A percentile compares a stretch with the other conserved stretches of the same genome.
phyloP scores from a whole-genome alignment of 1,284 basidiomycete genomes.

The Sanghuangporus baumii region DNA sequence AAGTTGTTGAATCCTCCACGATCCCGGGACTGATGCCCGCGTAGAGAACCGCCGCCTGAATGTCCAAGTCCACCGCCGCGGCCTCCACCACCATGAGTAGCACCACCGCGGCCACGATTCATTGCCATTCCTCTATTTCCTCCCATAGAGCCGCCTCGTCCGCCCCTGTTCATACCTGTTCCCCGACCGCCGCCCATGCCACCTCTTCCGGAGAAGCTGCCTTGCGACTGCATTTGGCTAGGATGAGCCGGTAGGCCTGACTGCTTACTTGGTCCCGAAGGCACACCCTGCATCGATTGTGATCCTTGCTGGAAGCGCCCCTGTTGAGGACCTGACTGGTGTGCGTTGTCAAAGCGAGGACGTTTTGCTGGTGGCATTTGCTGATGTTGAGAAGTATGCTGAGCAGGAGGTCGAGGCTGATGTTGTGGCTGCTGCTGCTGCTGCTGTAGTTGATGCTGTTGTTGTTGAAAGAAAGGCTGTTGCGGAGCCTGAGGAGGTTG shows the following conservation, averaged over 20 bases:
- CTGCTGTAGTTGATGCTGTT: constrained; percentile 37
- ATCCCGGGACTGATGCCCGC: constrained; percentile 55
- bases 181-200: constrained; percentile 30
- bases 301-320: constrained; percentile 41
- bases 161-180: constrained; percentile 32
- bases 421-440: constrained; percentile 36
- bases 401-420: constrained; percentile 40
- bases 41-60: constrained; percentile 34
- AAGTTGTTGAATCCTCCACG: constrained; percentile 55
- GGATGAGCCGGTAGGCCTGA: constrained; percentile 4
- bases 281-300: constrained; percentile 23
- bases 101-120: constrained; percentile 27
- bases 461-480: constrained; percentile 58
- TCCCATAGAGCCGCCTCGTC: constrained; percentile 44
- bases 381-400: constrained; percentile 62
- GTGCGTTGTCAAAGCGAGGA: constrained; percentile 76
- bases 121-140: constrained; percentile 38
- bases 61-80: constrained; percentile 19
- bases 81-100: constrained; percentile 17
- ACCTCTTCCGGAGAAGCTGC: constrained; percentile 9
- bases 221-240: constrained; percentile 11
- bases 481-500: constrained; percentile 36
- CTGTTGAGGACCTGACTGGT: constrained; percentile 34
- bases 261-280: constrained; percentile 18
- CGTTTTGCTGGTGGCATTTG: constrained; percentile 77